Evolutionary conservation across 805 yeast genomes (phyloP).

Genomic region (Lipomyces sp.): DNA sequence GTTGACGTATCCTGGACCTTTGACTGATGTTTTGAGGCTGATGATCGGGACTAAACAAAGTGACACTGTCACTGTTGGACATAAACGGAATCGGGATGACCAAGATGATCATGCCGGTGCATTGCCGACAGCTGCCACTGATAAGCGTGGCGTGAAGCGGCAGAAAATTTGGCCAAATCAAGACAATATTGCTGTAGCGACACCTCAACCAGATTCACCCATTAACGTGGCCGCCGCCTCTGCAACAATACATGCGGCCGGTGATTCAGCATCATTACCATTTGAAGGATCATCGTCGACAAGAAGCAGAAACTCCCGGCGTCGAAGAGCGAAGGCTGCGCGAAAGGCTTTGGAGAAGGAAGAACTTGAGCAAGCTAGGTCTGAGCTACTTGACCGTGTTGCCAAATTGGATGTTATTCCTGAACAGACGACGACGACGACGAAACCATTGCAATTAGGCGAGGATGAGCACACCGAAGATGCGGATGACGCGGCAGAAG

Average conservation of each 20-base stretch:
- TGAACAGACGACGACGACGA: neutral
- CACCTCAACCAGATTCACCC: neutral
- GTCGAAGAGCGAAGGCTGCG: conserved; percentile 8
- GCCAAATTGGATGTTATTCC: neutral
- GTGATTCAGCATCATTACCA: conserved; percentile 1
- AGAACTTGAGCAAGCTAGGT: neutral
- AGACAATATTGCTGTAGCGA: neutral
- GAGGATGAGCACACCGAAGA: conserved; percentile 1
- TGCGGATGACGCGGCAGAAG: neutral
- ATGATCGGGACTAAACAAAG: neutral
- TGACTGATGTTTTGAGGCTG: neutral
- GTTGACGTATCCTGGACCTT: neutral
- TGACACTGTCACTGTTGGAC: neutral
- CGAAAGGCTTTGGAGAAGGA: neutral
- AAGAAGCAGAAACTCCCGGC: conserved; percentile 9
- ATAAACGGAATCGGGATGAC: neutral
- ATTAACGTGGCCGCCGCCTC: neutral
- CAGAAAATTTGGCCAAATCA: neutral
- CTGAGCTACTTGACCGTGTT: neutral
- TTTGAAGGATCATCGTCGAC: conserved; percentile 6
- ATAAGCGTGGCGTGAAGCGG: neutral
- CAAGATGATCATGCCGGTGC: neutral
- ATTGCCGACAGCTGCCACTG: neutral
- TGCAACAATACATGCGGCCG: neutral
- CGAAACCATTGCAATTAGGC: neutral